Evolutionary conservation across 106 monocot genomes (phyloP).

Genomic region (Platanthera zijinensis): DNA sequence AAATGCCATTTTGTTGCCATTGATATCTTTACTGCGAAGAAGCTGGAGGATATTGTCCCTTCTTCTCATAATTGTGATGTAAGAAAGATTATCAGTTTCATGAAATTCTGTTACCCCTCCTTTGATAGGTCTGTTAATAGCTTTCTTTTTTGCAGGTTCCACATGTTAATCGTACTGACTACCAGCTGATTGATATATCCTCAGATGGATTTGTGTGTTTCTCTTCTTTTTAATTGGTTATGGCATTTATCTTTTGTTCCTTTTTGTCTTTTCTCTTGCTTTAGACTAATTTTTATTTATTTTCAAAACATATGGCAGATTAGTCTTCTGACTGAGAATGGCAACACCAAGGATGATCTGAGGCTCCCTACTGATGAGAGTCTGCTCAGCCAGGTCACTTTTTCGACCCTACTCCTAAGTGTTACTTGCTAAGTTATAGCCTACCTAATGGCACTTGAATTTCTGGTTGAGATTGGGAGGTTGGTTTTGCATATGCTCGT

Average conservation of each 20-base stretch:
- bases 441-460: too few relatives aligned
- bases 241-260: neutral
- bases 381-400: constrained; percentile 3
- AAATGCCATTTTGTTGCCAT: constrained; percentile 75
- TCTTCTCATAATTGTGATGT: constrained; percentile 76
- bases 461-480: too few relatives aligned
- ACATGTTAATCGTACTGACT: constrained; percentile 55
- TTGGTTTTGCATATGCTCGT: too few relatives aligned
- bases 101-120: neutral
- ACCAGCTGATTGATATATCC: constrained; percentile 67
- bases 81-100: constrained; percentile 1
- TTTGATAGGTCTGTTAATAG: neutral
- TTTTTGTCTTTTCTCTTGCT: neutral
- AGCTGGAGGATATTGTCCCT: constrained; percentile 72
- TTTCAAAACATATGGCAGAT: neutral
- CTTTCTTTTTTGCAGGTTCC: constrained; percentile 38
- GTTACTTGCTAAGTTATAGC: too few relatives aligned
- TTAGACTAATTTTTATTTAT: neutral
- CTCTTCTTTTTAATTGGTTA: neutral
- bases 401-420: too few relatives aligned
- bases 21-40: constrained; percentile 60
- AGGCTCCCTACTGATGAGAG: constrained; percentile 5
- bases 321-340: constrained; percentile 14
- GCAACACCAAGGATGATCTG: constrained; percentile 15
- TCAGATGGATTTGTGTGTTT: constrained; percentile 63